Conservation (phyloP, 106 monocot species). For the Triglochin maritima region DNA sequence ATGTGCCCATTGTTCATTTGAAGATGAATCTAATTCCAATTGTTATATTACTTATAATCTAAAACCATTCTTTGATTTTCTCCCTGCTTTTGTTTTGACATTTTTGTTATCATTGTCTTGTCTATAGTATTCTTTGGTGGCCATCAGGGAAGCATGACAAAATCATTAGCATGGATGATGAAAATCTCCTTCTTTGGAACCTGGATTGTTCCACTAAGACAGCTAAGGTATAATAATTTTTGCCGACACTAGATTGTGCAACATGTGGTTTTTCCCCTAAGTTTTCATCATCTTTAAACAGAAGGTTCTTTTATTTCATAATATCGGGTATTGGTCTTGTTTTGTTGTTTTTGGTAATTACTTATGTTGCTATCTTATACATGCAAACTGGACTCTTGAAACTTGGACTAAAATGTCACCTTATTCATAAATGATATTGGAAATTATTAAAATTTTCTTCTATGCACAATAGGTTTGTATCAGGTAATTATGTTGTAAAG, state of each 20-base stretch:
- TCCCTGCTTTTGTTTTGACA: too few species aligned
- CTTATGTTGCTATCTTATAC: neutral
- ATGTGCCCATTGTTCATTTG: too few species aligned
- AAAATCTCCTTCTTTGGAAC: constrained; percentile 86
- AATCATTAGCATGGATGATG: constrained; percentile 91
- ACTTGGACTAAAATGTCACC: neutral
- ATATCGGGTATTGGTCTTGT: neutral
- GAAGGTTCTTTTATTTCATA: neutral
- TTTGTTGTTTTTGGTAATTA: neutral
- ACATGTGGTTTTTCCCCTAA: neutral
- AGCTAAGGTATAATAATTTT: constrained; percentile 44
- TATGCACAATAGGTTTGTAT: too few species aligned
- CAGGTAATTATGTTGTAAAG: too few species aligned
- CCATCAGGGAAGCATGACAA: constrained; percentile 84
- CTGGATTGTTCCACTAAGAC: constrained; percentile 73
- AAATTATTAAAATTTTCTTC: too few species aligned
- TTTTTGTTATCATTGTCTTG: constrained; percentile 1
- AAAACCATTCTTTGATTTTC: too few species aligned
- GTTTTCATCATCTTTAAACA: neutral
- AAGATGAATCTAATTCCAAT: too few species aligned
- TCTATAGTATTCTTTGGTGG: constrained; percentile 90
- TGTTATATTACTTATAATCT: too few species aligned
- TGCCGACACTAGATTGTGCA: neutral
- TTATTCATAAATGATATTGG: neutral
- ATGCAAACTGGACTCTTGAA: neutral